A percentile compares a stretch with the other conserved stretches of the same genome.
phyloP scores from a whole-genome alignment of 441 rosid genomes.

The Viola pubescens region DNA sequence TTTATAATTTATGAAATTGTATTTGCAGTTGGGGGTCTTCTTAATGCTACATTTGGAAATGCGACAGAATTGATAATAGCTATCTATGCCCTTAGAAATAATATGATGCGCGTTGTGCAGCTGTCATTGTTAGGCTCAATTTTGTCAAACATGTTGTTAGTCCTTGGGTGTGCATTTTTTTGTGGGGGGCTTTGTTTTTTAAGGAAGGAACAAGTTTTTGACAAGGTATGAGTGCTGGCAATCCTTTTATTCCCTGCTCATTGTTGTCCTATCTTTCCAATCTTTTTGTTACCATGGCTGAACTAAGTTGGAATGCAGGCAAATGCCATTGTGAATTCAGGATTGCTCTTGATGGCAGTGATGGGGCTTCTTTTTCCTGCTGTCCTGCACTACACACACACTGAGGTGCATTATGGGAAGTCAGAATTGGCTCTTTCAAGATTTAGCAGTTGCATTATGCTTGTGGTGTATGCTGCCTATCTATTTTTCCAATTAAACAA shows the following conservation, averaged over 20 bases:
- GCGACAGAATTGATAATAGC: conserved; percentile 93
- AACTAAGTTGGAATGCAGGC: conserved; percentile 46
- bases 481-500: conserved; percentile 74
- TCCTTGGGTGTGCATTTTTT: conserved; percentile 96
- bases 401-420: conserved; percentile 80
- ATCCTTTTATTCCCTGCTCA: not conserved
- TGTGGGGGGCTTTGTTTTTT: conserved; percentile 71
- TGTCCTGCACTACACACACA: conserved; percentile 79
- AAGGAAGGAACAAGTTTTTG: conserved; percentile 69
- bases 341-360: conserved; percentile 91
- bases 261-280: not conserved
- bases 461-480: conserved; percentile 76
- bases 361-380: conserved; percentile 97
- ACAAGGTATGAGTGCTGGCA: conserved; percentile 43
- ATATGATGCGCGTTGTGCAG: conserved; percentile 93
- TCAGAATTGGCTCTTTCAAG: conserved; percentile 94
- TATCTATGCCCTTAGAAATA: conserved; percentile 62
- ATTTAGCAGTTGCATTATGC: conserved; percentile 95
- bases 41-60: conserved; percentile 98
- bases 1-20: conserved; percentile 2
- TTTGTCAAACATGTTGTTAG: conserved; percentile 89
- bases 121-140: conserved; percentile 82
- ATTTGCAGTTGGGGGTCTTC: conserved; percentile 81
- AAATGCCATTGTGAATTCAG: conserved; percentile 72
- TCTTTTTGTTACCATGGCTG: conserved; percentile 11